A percentile compares a stretch with the other conserved stretches of the same genome.
phyloP scores from a whole-genome alignment of 2,329 filamentous ascomycete species.

The Phaeosphaeria sp. region DNA sequence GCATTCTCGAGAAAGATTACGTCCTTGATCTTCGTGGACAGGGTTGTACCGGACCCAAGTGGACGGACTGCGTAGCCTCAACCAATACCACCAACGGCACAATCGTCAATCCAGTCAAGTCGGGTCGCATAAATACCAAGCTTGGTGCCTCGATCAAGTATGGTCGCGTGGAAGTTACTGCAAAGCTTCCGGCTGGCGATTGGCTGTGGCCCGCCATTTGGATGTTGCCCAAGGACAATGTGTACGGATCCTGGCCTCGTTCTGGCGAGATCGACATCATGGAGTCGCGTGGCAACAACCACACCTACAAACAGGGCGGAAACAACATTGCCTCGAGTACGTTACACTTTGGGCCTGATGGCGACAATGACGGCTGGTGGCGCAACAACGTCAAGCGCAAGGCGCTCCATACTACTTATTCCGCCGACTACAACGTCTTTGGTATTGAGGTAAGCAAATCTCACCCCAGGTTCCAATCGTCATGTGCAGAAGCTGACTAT shows the following conservation, averaged over 20 bases:
- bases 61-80: slow-evolving; percentile 68
- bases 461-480: not conserved
- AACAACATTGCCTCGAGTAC: slow-evolving; percentile 82
- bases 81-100: slow-evolving; percentile 81
- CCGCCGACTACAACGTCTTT: slow-evolving; percentile 74
- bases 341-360: slow-evolving; percentile 81
- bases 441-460: slow-evolving; percentile 66
- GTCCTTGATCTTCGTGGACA: slow-evolving; percentile 71
- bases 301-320: slow-evolving; percentile 76
- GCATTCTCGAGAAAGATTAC: slow-evolving; percentile 69
- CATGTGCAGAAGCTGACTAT: slow-evolving; percentile 6
- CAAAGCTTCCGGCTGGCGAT: slow-evolving; percentile 77
- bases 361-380: slow-evolving; percentile 80
- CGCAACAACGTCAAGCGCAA: slow-evolving; percentile 78
- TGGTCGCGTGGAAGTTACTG: slow-evolving; percentile 80
- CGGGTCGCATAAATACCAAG: slow-evolving; percentile 79
- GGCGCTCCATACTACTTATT: slow-evolving; percentile 77
- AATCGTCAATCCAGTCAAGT: slow-evolving; percentile 78
- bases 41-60: slow-evolving; percentile 70
- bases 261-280: slow-evolving; percentile 86
- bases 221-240: slow-evolving; percentile 78
- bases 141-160: slow-evolving; percentile 76
- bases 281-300: slow-evolving; percentile 83
- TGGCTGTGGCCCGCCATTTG: slow-evolving; percentile 94
- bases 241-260: slow-evolving; percentile 77